A percentile compares a stretch with the other conserved stretches of the same genome.
Evolutionary conservation across 2,329 filamentous ascomycete species (phyloP).

Genomic region (Ascochyta koolunga): DNA sequence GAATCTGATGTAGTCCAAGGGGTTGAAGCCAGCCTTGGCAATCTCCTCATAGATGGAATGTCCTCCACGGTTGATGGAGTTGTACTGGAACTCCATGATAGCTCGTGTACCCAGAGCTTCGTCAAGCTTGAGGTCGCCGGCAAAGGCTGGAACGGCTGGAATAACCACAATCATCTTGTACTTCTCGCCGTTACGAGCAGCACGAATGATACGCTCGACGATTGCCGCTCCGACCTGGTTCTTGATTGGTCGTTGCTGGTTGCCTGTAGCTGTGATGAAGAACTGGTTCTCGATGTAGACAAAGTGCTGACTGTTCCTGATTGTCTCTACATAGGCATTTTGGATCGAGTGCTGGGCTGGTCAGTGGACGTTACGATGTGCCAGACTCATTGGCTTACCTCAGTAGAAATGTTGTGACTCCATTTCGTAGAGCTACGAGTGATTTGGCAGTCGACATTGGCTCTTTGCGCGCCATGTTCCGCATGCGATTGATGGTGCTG

Average conservation of each 20-base stretch:
- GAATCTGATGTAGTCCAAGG: conserved; percentile 76
- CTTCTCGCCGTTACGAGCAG: conserved; percentile 66
- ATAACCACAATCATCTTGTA: conserved; percentile 81
- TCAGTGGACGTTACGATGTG: conserved; percentile 5
- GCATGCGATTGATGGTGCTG: conserved; percentile 36
- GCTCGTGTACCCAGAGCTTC: conserved; percentile 77
- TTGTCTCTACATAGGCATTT: conserved; percentile 80
- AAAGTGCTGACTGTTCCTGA: conserved; percentile 71
- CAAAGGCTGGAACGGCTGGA: conserved; percentile 80
- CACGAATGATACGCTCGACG: conserved; percentile 76
- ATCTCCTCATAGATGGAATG: conserved; percentile 78
- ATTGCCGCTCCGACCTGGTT: conserved; percentile 82
- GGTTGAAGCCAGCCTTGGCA: conserved; percentile 69
- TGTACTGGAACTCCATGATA: conserved; percentile 86
- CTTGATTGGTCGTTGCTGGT: conserved; percentile 72
- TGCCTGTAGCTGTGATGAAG: conserved; percentile 82
- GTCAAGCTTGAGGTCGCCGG: conserved; percentile 76
- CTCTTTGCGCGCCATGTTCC: conserved; percentile 38
- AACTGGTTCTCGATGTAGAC: conserved; percentile 87
- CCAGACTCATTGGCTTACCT: conserved; percentile 48
- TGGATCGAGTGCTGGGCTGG: conserved; percentile 73
- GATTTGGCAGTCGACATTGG: conserved; percentile 44
- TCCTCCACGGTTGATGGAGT: conserved; percentile 77
- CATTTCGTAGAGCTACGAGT: conserved; percentile 57
- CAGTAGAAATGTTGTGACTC: conserved; percentile 64